Conservation (phyloP, 2,329 filamentous ascomycete genomes). For the Nakataea oryzae region DNA sequence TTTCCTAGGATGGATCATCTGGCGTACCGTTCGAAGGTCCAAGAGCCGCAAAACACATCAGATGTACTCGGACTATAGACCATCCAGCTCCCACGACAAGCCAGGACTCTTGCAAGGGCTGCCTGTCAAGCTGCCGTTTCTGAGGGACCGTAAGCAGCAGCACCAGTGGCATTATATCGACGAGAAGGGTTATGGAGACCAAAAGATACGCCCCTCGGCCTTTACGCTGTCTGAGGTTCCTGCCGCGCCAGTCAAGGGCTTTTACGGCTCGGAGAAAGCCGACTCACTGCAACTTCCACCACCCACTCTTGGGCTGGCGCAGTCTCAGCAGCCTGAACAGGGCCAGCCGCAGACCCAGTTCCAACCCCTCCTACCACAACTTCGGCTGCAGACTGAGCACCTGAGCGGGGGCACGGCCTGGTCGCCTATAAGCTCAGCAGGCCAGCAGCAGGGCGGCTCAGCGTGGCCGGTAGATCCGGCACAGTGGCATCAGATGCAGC, state of each 20-base stretch:
- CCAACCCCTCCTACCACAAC: background rate
- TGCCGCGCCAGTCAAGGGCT: constrained; percentile 6
- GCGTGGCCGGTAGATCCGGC: background rate
- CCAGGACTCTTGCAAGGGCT: constrained; percentile 6
- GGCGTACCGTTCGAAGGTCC: constrained; percentile 24
- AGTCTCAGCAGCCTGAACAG: background rate
- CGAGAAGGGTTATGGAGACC: constrained; percentile 6
- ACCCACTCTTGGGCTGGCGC: background rate
- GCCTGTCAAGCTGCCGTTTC: constrained; percentile 22
- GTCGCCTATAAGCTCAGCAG: background rate
- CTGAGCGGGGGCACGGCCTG: background rate
- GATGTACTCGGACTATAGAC: background rate
- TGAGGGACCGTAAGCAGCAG: constrained; percentile 13
- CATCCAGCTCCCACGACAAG: background rate
- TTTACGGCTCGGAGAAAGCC: constrained; percentile 12
- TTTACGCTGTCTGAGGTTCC: constrained; percentile 10
- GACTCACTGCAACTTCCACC: constrained; percentile 6
- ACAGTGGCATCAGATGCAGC: background rate
- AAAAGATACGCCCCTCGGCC: constrained; percentile 9
- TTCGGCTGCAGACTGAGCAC: background rate
- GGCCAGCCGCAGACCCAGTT: background rate
- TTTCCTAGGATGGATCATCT: constrained; percentile 33
- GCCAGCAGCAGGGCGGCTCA: background rate
- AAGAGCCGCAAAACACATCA: constrained; percentile 12
- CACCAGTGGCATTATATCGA: constrained; percentile 21